Evolutionary conservation across 2,329 filamentous ascomycete genomes (phyloP).

Genomic region (Arthrobotrys iridis): DNA sequence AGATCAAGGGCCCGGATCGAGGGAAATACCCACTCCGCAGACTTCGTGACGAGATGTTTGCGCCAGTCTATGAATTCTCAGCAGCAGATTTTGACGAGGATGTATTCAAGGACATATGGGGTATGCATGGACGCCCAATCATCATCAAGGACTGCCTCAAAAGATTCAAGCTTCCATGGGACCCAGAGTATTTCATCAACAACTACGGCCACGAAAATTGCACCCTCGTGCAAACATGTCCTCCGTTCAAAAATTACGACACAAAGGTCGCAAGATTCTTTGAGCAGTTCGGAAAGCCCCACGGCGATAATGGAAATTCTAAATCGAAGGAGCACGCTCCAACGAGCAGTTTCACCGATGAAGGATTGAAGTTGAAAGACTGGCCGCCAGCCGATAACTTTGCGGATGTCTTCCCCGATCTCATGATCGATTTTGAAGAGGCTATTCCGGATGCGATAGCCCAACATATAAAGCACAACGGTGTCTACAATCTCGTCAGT

Average conservation of each 20-base stretch:
- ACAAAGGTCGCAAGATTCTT: conserved; percentile 57
- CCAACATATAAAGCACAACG: conserved; percentile 56
- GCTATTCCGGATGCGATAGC: conserved; percentile 56
- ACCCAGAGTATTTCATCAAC: conserved; percentile 56
- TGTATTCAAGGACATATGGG: conserved; percentile 57
- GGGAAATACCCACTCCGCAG: conserved; percentile 22
- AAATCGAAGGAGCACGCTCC: not conserved
- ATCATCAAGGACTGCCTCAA: conserved; percentile 56
- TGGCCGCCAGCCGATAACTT: conserved; percentile 59
- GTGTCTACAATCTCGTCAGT: conserved; percentile 56
- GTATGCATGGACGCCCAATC: conserved; percentile 56
- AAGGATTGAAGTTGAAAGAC: conserved; percentile 56
- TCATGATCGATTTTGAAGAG: conserved; percentile 58
- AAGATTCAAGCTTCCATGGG: conserved; percentile 58
- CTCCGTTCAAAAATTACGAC: conserved; percentile 30
- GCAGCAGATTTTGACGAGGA: conserved; percentile 42
- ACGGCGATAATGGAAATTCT: not conserved
- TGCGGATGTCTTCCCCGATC: conserved; percentile 56
- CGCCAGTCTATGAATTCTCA: conserved; percentile 54
- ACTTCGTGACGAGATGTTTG: conserved; percentile 43
- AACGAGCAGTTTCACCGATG: not conserved
- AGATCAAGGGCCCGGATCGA: not conserved
- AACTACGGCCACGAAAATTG: conserved; percentile 56
- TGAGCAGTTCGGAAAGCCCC: conserved; percentile 51
- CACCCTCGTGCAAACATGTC: conserved; percentile 55